Evolutionary conservation across 192 early-diverging fungal genomes (phyloP), one percentile per base, ranked within the genome.

Genomic region (Paraglomus brasilianum): DNA sequence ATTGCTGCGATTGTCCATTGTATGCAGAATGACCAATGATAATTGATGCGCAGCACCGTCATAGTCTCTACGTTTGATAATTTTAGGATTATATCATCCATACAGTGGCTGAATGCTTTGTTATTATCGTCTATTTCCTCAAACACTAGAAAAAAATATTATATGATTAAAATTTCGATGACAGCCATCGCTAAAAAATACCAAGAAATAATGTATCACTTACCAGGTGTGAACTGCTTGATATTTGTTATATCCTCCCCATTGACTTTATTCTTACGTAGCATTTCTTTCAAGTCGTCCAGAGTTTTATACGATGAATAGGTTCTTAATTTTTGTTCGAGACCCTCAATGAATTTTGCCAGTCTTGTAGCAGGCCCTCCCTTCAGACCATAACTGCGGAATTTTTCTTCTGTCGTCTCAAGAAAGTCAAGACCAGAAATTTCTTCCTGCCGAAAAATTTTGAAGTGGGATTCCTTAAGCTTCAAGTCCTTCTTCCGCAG

Each of bases 401-500:
- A 38, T 10, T 58, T 38, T 38, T 38, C 24, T 58, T 58, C 30
- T 40, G 56, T 58, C 15, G 7, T 15, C 30, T 22, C 5, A 58
- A 57, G 55, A 57, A 57, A 57, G 40, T 11, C 24, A 57, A 11
- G 24, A 58, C 56, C 56, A 38, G 8, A 40, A 9, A 58, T 36
- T 5, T 58, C 30, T 38, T 58, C 1, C 0, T 58, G 10, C 5
- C 56, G 56, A 58, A 58, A 15, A 58, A 58, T 58, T 1, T 58
- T n/a, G 5, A 58, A 58, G 5, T 58, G 22, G 0, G 9, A 8
- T 4, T 40, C 17, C 2, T 41, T 13, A 11, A 41, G 30, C 10
- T 15, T 13, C 6, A 53, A 53, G 17, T 5, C 6, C 8, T 17
- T 11, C 52, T 30, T 53, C 30, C 2, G 17, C 52, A 53, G 17